Evolutionary conservation across 1,284 basidiomycete species (phyloP), one percentile per base, ranked within the genome.

Genomic region (Ganoderma leucocontextum): DNA sequence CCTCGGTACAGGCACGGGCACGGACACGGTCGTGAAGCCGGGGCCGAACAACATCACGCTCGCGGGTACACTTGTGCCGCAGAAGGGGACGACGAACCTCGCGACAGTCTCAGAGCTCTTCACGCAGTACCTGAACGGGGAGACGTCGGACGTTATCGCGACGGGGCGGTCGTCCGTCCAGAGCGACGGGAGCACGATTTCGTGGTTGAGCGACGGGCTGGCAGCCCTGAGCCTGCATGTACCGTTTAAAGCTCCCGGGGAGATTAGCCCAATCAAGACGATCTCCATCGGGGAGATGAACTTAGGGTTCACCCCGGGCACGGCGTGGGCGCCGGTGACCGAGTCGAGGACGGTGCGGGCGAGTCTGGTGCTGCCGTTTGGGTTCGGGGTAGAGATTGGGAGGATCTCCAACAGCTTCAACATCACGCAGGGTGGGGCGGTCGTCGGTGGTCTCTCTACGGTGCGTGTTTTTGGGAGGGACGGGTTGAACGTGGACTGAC

Each of bases 121-220:
- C 78, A 92, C 91, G 17, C 86, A 87, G 63, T 94, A 92, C 78
- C 82, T 95, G 73, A 94, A 94, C 75, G 85, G 89, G 25, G 86
- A 89, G 47, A 78, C 77, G 10, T 87, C 90, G 1, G 83, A 82
- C 4, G 89, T 93, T 44, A 74, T 88, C 67, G 93, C 91, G 2
- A 81, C 79, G 4, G 92, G 93, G 44, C 78, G 77, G 74, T 91
- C 86, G 39, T 87, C 85, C 29, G 77, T 83, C n/a, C 91, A 87
- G 75, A 72, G 77, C 63, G 91, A 88, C 74, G 85, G 87, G 15
- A 75, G 80, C 47, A 60, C 63, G 19, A 86, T 94, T 68, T 87
- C 86, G 17, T 94, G 93, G 93, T 85, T 95, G 25, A 88, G 83
- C 70, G 75, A 82, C 60, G 93, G 91, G 33, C 80, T 95, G 63